Percentiles rank a stretch among this genome's conserved stretches.
Conservation (phyloP, 768 basidiomycete species). For the Gyrodon lividus region DNA sequence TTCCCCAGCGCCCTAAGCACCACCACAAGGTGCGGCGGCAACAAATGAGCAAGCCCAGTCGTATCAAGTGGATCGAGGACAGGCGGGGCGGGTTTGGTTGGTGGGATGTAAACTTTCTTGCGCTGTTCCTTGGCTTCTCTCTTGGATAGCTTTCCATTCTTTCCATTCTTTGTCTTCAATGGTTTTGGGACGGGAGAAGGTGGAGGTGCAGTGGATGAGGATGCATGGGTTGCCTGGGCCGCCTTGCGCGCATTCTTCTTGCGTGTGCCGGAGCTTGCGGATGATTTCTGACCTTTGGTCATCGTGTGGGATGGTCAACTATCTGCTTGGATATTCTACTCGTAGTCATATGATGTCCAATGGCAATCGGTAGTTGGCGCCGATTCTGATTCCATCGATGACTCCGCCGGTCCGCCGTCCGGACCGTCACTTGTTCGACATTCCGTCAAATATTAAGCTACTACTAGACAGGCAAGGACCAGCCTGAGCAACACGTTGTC, state of each 20-base stretch:
- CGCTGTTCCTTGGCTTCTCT: conserved; percentile 64
- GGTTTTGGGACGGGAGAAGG: conserved; percentile 40
- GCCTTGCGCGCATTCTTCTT: conserved; percentile 91
- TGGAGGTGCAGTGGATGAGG: conserved; percentile 19
- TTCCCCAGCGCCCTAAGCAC: conserved; percentile 80
- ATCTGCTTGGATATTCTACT: conserved; percentile 2
- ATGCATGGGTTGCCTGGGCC: conserved; percentile 28
- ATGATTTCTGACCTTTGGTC: conserved; percentile 61
- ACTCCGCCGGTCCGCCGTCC: too few species aligned
- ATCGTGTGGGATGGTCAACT: conserved; percentile 25
- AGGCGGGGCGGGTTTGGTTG: conserved; percentile 71
- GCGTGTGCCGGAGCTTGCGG: conserved; percentile 80
- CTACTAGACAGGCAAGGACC: too few species aligned
- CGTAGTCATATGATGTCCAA: not conserved
- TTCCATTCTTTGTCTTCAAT: conserved; percentile 51
- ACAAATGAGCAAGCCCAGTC: conserved; percentile 65
- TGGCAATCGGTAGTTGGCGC: too few species aligned
- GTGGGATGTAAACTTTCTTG: conserved; percentile 85
- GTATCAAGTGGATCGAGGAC: conserved; percentile 87
- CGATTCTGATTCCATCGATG: too few species aligned
- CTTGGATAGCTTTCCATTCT: conserved; percentile 42
- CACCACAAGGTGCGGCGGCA: conserved; percentile 83
- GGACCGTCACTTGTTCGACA: too few species aligned
- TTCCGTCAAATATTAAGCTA: too few species aligned
- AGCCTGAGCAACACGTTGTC: too few species aligned